Percentiles rank a stretch among this genome's conserved stretches.
phyloP scores from a whole-genome alignment of 2,329 filamentous ascomycete species.

The Trichoderma endophyticum region DNA sequence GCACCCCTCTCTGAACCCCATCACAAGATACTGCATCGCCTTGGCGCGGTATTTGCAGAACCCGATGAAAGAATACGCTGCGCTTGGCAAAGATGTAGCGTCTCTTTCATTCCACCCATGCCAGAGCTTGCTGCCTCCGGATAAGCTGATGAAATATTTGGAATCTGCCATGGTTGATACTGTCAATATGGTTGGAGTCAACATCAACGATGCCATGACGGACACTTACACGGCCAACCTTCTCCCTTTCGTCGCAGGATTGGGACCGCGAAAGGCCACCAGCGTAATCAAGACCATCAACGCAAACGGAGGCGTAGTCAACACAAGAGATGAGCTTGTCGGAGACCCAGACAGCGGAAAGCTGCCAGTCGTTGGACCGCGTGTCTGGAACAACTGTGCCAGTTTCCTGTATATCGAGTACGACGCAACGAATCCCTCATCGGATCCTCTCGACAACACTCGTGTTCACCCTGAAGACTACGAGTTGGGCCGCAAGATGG shows the following conservation, averaged over 20 bases:
- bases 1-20: constrained; percentile 73
- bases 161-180: constrained; percentile 98
- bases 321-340: constrained; percentile 80
- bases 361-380: constrained; percentile 76
- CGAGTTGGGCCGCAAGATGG: constrained; percentile 96
- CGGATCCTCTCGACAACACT: constrained; percentile 93
- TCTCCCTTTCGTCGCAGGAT: constrained; percentile 83
- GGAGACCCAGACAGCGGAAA: constrained; percentile 80
- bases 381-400: constrained; percentile 94
- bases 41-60: constrained; percentile 91
- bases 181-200: constrained; percentile 93
- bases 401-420: constrained; percentile 92
- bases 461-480: constrained; percentile 98
- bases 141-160: constrained; percentile 80
- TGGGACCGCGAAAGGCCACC: constrained; percentile 88
- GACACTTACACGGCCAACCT: constrained; percentile 82
- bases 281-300: constrained; percentile 75
- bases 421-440: constrained; percentile 74
- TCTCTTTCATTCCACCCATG: constrained; percentile 87
- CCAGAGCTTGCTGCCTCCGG: constrained; percentile 82
- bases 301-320: constrained; percentile 81
- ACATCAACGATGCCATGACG: constrained; percentile 85
- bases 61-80: constrained; percentile 93
- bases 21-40: constrained; percentile 86
- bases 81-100: constrained; percentile 80